Evolutionary conservation across 352 stramenopile species (phyloP).

Genomic region (Pythium diclinum): DNA sequence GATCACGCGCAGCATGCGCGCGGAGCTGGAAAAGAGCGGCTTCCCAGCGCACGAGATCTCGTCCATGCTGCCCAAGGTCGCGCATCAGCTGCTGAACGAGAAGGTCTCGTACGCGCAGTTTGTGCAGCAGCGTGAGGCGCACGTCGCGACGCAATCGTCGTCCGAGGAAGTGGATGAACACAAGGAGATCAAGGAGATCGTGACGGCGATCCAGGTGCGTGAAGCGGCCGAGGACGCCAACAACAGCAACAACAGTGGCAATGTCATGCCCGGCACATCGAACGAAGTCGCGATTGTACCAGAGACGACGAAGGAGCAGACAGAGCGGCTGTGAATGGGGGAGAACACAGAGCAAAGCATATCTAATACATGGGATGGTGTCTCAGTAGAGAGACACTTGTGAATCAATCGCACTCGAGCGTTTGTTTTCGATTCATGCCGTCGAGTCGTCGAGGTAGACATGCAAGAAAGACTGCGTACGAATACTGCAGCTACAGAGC

Average conservation of each 20-base stretch:
- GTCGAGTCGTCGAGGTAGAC: not conserved
- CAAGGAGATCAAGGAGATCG: slow-evolving; percentile 27
- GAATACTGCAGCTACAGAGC: not conserved
- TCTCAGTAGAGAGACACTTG: not conserved
- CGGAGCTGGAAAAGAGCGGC: slow-evolving; percentile 49
- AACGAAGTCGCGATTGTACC: slow-evolving; percentile 21
- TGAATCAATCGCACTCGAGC: not conserved
- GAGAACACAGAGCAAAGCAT: not conserved
- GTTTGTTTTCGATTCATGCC: not conserved
- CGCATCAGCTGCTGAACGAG: slow-evolving; percentile 58
- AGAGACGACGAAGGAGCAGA: not conserved
- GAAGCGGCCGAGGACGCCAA: slow-evolving; percentile 4
- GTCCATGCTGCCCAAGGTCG: slow-evolving; percentile 47
- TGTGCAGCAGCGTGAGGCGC: slow-evolving; percentile 33
- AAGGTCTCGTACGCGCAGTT: slow-evolving; percentile 60
- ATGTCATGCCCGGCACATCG: not conserved
- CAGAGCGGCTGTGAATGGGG: not conserved
- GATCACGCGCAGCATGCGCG: slow-evolving; percentile 74
- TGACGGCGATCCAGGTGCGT: slow-evolving; percentile 17
- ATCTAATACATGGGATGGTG: not conserved
- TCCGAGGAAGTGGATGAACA: slow-evolving; percentile 8
- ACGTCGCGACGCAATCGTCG: slow-evolving; percentile 21
- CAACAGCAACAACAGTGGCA: too few species aligned
- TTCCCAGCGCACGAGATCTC: slow-evolving; percentile 66
- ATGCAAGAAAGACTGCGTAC: not conserved